These are phyloP conservation scores for Sphaceloma murrayae DNA, from an alignment of 2,329 filamentous ascomycete species.

Conservation along the genomic window DNA sequence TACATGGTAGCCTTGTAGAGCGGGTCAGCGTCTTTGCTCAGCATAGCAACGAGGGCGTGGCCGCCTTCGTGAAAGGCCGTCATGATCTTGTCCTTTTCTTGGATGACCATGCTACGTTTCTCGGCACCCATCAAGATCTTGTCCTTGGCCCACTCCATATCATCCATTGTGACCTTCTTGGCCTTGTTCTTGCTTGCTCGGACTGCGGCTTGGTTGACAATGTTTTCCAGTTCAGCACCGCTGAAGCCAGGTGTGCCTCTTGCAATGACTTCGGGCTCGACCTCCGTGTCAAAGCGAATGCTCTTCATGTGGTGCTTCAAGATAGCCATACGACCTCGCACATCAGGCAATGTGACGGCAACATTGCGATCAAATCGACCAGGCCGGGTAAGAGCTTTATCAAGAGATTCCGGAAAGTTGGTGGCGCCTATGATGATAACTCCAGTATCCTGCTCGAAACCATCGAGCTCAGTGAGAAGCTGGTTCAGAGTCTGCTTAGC, in stretches of 20 bases:
- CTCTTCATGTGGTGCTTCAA: conserved; percentile 89
- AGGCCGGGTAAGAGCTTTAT: conserved; percentile 88
- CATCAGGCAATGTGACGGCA: conserved; percentile 78
- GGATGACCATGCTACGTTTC: conserved; percentile 78
- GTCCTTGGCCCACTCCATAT: conserved; percentile 97
- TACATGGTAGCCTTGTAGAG: conserved; percentile 91
- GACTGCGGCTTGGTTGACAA: conserved; percentile 92
- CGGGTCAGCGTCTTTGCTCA: conserved; percentile 63
- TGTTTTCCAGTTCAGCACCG: conserved; percentile 90
- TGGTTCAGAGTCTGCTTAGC: conserved; percentile 97
- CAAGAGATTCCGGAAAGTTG: conserved; percentile 87
- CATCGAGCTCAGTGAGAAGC: conserved; percentile 89
- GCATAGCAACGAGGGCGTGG: conserved; percentile 82
- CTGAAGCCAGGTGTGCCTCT: conserved; percentile 85
- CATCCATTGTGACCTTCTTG: conserved; percentile 60
- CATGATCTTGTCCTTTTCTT: conserved; percentile 85
- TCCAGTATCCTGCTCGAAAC: conserved; percentile 87
- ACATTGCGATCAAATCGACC: conserved; percentile 95
- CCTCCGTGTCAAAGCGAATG: conserved; percentile 68
- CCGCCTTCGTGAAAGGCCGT: conserved; percentile 97
- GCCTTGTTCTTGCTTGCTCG: conserved; percentile 84
- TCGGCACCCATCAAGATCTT: conserved; percentile 97
- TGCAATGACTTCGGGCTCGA: conserved; percentile 76
- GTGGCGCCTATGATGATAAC: conserved; percentile 95
- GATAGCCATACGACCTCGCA: conserved; percentile 85